These are phyloP conservation scores for Schwanniomyces vanrijiae DNA, from an alignment of 805 yeast genomes.

Conservation along the genomic window DNA sequence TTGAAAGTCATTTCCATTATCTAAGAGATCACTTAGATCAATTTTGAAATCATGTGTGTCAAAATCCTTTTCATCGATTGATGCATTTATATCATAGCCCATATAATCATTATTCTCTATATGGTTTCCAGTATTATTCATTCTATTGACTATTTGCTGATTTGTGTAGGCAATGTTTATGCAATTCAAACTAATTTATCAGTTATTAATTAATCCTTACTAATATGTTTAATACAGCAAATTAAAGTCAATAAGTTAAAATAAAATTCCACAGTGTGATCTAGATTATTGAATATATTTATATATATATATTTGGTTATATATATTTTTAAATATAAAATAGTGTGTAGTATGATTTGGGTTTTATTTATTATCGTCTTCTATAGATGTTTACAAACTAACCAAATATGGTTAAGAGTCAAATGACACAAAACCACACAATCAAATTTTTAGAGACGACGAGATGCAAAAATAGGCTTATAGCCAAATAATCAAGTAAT, in stretches of 20 bases:
- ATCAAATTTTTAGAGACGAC: not conserved
- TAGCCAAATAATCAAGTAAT: not conserved
- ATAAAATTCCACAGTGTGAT: not conserved
- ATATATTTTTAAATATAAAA: not conserved
- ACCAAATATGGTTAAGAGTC: slow-evolving; percentile 9
- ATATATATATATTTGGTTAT: not conserved
- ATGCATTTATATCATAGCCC: not conserved
- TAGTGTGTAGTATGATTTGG: not conserved
- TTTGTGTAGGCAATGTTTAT: not conserved
- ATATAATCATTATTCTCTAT: not conserved
- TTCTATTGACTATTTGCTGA: not conserved
- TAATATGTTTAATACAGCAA: not conserved
- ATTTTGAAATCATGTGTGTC: slow-evolving; percentile 15
- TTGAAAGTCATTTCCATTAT: slow-evolving; percentile 1
- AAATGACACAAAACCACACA: not conserved
- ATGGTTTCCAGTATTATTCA: not conserved
- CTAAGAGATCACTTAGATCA: slow-evolving; percentile 17
- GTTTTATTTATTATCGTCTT: not conserved
- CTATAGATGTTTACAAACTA: slow-evolving; percentile 16
- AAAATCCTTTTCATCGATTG: not conserved
- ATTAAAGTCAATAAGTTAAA: not conserved
- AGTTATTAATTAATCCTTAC: not conserved
- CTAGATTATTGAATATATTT: not conserved
- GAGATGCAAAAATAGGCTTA: not conserved
- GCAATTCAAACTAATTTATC: not conserved